Conservation (phyloP, 768 basidiomycete genomes). For the Rubroboletus pulcherrimus region DNA sequence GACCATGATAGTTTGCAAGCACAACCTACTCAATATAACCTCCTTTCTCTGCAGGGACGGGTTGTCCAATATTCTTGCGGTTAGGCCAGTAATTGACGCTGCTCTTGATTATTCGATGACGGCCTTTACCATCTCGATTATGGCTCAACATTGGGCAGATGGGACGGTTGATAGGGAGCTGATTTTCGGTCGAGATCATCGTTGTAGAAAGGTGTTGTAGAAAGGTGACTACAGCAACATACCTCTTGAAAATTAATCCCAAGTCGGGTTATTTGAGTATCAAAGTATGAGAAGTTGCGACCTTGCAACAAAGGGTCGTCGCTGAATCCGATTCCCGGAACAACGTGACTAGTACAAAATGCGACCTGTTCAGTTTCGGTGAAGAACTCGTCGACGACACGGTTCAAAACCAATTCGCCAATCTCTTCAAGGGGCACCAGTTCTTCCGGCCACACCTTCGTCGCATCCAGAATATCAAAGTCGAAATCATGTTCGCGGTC, state of each 20-base stretch:
- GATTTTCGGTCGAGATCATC: not conserved
- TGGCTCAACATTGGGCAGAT: slow-evolving; percentile 72
- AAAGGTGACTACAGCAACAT: not conserved
- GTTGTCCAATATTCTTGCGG: slow-evolving; percentile 48
- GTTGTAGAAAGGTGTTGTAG: too few relatives aligned
- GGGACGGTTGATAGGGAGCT: slow-evolving; percentile 82
- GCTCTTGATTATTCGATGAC: slow-evolving; percentile 56
- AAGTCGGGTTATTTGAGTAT: slow-evolving; percentile 78
- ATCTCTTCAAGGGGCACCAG: slow-evolving; percentile 72
- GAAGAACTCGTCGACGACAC: slow-evolving; percentile 72
- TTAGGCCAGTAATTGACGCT: slow-evolving; percentile 83
- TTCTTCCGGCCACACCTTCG: slow-evolving; percentile 84
- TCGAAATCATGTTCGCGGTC: slow-evolving; percentile 76
- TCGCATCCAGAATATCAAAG: slow-evolving; percentile 84
- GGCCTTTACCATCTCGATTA: slow-evolving; percentile 57
- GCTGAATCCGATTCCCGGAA: slow-evolving; percentile 67
- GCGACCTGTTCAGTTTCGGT: slow-evolving; percentile 86
- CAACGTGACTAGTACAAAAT: slow-evolving; percentile 66
- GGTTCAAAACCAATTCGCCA: slow-evolving; percentile 67
- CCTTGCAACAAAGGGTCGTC: slow-evolving; percentile 81
- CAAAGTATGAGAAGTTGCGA: slow-evolving; percentile 83
- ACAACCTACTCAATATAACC: slow-evolving; percentile 53
- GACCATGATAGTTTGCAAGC: not conserved
- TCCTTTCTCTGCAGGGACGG: slow-evolving; percentile 47
- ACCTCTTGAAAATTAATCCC: slow-evolving; percentile 79